These are phyloP conservation scores for Trifolium dubium DNA, from an alignment of 306 rosid genomes.

Conservation along the genomic window DNA sequence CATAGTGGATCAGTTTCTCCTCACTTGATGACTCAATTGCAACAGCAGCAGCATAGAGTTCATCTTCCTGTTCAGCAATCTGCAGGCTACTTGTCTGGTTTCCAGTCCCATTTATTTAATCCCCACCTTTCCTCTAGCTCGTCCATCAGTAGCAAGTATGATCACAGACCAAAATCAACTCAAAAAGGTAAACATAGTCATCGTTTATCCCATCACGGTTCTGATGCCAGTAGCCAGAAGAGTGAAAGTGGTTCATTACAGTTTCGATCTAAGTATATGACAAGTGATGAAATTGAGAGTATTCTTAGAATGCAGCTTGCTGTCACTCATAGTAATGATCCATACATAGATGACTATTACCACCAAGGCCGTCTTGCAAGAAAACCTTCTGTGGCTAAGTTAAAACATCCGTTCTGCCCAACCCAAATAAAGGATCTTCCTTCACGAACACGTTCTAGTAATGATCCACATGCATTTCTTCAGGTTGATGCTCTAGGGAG, in stretches of 20 bases:
- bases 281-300: slow-evolving; percentile 65
- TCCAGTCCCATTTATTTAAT: slow-evolving; percentile 52
- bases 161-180: slow-evolving; percentile 55
- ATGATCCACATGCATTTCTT: slow-evolving; percentile 55
- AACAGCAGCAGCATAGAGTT: slow-evolving; percentile 57
- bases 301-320: slow-evolving; percentile 68
- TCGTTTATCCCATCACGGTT: slow-evolving; percentile 52
- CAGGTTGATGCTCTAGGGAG: slow-evolving; percentile 59
- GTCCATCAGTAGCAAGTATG: slow-evolving; percentile 45
- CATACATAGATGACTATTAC: slow-evolving; percentile 59
- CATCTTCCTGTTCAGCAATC: slow-evolving; percentile 54
- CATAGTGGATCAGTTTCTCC: slow-evolving; percentile 54
- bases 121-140: slow-evolving; percentile 51
- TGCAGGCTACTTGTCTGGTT: slow-evolving; percentile 54
- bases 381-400: slow-evolving; percentile 51
- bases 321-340: slow-evolving; percentile 58
- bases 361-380: slow-evolving; percentile 61
- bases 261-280: slow-evolving; percentile 61
- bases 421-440: slow-evolving; percentile 61
- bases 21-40: slow-evolving; percentile 54
- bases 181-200: slow-evolving; percentile 53
- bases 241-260: slow-evolving; percentile 56
- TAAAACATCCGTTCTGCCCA: slow-evolving; percentile 56
- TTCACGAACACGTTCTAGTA: slow-evolving; percentile 51
- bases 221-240: slow-evolving; percentile 60